Evolutionary conservation across 2,329 filamentous ascomycete species (phyloP).

Genomic region (Fusarium sp.): DNA sequence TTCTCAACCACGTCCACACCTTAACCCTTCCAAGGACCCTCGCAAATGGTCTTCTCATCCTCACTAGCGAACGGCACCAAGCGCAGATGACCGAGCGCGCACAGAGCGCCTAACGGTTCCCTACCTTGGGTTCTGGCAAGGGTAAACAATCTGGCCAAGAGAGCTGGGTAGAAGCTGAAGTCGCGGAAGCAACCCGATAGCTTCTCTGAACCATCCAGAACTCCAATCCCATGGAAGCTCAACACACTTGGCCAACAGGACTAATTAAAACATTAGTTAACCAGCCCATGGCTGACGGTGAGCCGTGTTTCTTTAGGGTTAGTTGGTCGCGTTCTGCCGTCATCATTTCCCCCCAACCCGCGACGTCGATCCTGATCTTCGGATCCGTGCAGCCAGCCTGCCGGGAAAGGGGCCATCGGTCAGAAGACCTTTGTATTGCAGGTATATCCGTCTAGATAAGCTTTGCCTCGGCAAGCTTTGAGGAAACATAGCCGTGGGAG

Average conservation of each 20-base stretch:
- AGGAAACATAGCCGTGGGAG: conserved; percentile 13
- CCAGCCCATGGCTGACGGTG: conserved; percentile 33
- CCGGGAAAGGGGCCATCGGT: conserved; percentile 45
- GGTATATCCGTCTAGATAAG: conserved; percentile 25
- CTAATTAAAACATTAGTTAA: conserved; percentile 21
- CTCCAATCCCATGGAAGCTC: conserved; percentile 23
- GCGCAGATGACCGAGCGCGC: conserved; percentile 53
- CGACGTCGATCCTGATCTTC: conserved; percentile 50
- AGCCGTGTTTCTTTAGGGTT: conserved; percentile 38
- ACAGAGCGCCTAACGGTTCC: conserved; percentile 47
- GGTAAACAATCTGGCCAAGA: conserved; percentile 26
- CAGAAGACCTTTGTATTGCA: conserved; percentile 34
- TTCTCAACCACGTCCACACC: conserved; percentile 8
- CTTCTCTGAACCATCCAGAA: conserved; percentile 28
- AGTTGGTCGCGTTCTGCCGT: conserved; percentile 36
- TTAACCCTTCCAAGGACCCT: conserved; percentile 40
- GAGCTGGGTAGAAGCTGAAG: conserved; percentile 15
- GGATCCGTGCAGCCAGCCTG: conserved; percentile 46
- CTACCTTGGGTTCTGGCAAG: conserved; percentile 27
- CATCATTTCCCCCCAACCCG: conserved; percentile 44
- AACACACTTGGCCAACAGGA: conserved; percentile 5
- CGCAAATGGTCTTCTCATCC: conserved; percentile 35
- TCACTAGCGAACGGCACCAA: conserved; percentile 47
- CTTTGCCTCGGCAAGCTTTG: conserved; percentile 22
- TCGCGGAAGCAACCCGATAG: conserved; percentile 41